Percentiles rank a stretch among this genome's conserved stretches.
phyloP scores from a whole-genome alignment of 2,329 filamentous ascomycete genomes.

The Cryoendolithus antarcticus region DNA sequence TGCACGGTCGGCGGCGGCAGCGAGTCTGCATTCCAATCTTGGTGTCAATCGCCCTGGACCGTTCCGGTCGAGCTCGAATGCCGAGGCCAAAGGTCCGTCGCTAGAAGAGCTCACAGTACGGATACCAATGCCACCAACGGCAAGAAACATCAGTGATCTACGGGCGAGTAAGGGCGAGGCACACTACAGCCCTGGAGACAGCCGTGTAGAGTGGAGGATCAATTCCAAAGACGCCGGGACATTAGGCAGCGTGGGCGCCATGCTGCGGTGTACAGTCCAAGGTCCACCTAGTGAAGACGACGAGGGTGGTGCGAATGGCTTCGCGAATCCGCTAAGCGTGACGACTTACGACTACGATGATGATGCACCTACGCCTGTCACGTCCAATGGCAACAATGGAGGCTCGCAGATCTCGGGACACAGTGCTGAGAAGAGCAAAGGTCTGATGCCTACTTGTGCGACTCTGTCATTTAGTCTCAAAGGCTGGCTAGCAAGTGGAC shows the following conservation, averaged over 20 bases:
- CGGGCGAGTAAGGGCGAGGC: slow-evolving; percentile 73
- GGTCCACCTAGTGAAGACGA: slow-evolving; percentile 43
- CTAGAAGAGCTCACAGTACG: slow-evolving; percentile 68
- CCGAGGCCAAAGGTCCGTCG: slow-evolving; percentile 22
- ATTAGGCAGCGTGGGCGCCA: slow-evolving; percentile 31
- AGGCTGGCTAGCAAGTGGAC: slow-evolving; percentile 52
- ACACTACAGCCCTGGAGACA: slow-evolving; percentile 61
- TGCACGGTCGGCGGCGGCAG: slow-evolving; percentile 14
- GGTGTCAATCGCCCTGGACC: slow-evolving; percentile 10
- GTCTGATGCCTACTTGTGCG: slow-evolving; percentile 37
- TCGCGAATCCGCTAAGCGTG: slow-evolving; percentile 26
- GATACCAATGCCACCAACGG: slow-evolving; percentile 64
- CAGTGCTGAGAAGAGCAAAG: slow-evolving; percentile 21
- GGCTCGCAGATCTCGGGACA: slow-evolving; percentile 26
- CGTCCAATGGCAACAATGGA: slow-evolving; percentile 19
- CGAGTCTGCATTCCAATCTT: slow-evolving; percentile 18
- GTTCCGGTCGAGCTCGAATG: slow-evolving; percentile 11
- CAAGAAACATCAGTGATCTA: slow-evolving; percentile 74
- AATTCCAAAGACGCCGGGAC: slow-evolving; percentile 58
- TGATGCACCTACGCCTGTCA: slow-evolving; percentile 15
- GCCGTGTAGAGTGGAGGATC: slow-evolving; percentile 70
- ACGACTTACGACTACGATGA: slow-evolving; percentile 30
- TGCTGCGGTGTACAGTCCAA: slow-evolving; percentile 68
- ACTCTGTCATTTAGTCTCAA: slow-evolving; percentile 41
- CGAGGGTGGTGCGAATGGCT: slow-evolving; percentile 25